phyloP scores from a whole-genome alignment of 768 basidiomycete species.

The Panellus pusillus region DNA sequence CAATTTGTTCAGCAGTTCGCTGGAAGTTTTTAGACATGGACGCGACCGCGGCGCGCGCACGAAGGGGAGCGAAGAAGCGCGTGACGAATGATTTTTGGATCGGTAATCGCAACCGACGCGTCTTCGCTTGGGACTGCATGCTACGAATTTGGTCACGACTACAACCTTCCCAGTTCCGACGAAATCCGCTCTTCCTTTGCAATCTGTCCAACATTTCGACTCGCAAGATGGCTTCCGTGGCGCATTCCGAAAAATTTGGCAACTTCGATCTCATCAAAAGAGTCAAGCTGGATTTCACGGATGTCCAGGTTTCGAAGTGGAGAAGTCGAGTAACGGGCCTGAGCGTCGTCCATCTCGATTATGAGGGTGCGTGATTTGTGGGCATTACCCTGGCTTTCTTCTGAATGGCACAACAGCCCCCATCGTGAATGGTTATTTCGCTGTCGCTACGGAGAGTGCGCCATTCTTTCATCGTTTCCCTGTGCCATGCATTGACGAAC shows the following conservation, averaged over 20 bases:
- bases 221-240: conserved; percentile 30
- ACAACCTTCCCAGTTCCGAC: conserved; percentile 15
- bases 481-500: background rate
- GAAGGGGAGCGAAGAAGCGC: background rate
- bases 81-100: background rate
- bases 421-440: conserved; percentile 89
- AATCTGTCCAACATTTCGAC: conserved; percentile 10
- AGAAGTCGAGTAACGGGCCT: conserved; percentile 84
- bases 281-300: conserved; percentile 75
- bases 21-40: conserved; percentile 24
- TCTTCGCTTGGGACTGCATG: conserved; percentile 30
- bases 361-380: conserved; percentile 61
- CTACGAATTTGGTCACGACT: conserved; percentile 31
- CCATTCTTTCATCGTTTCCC: conserved; percentile 13
- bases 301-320: conserved; percentile 86
- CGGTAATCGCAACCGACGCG: background rate
- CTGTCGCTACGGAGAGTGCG: conserved; percentile 85
- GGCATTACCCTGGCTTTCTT: conserved; percentile 2
- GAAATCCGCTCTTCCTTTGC: conserved; percentile 14
- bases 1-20: conserved; percentile 56
- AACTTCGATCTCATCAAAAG: conserved; percentile 84
- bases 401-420: conserved; percentile 55
- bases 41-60: background rate
- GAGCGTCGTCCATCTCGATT: conserved; percentile 86
- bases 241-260: conserved; percentile 47